Percentiles rank a stretch among this genome's conserved stretches.
phyloP scores from a whole-genome alignment of 2,329 filamentous ascomycete genomes.

The Ophidiomyces ophidiicola region DNA sequence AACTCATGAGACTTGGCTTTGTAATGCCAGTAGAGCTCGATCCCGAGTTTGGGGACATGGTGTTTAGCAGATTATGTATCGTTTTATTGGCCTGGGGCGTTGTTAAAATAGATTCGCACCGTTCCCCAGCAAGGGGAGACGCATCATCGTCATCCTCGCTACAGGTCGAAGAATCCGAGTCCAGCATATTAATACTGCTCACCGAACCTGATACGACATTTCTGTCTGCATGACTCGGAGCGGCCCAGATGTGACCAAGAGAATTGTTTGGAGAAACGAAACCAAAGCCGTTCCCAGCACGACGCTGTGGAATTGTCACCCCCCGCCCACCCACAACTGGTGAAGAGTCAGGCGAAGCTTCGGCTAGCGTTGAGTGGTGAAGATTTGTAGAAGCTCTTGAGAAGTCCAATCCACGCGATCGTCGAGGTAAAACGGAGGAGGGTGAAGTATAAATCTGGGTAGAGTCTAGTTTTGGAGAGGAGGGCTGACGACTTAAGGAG shows the following conservation, averaged over 20 bases:
- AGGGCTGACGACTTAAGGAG: slow-evolving; percentile 49
- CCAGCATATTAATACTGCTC: slow-evolving; percentile 66
- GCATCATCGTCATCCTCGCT: slow-evolving; percentile 54
- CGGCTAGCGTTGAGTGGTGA: slow-evolving; percentile 87
- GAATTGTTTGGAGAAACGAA: slow-evolving; percentile 54
- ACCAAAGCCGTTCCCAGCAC: slow-evolving; percentile 31
- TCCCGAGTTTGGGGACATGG: slow-evolving; percentile 36
- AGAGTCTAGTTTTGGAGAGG: slow-evolving; percentile 76
- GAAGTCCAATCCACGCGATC: slow-evolving; percentile 84
- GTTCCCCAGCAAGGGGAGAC: slow-evolving; percentile 51
- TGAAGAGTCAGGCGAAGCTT: slow-evolving; percentile 81
- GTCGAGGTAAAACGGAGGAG: slow-evolving; percentile 73
- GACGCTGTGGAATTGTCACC: slow-evolving; percentile 47
- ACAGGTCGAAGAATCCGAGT: slow-evolving; percentile 63
- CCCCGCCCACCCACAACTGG: slow-evolving; percentile 65
- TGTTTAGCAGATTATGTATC: slow-evolving; percentile 32
- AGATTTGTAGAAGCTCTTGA: slow-evolving; percentile 85
- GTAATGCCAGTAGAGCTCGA: slow-evolving; percentile 51
- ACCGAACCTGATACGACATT: slow-evolving; percentile 66
- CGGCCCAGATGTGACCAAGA: slow-evolving; percentile 51
- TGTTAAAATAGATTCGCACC: slow-evolving; percentile 66
- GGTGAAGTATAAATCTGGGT: slow-evolving; percentile 78
- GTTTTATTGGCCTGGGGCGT: slow-evolving; percentile 65
- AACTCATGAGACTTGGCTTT: slow-evolving; percentile 66
- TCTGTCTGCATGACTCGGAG: slow-evolving; percentile 53